Percentiles rank a stretch among this genome's conserved stretches.
Conservation (phyloP, 345 rosid species). For the Salix purpurea region DNA sequence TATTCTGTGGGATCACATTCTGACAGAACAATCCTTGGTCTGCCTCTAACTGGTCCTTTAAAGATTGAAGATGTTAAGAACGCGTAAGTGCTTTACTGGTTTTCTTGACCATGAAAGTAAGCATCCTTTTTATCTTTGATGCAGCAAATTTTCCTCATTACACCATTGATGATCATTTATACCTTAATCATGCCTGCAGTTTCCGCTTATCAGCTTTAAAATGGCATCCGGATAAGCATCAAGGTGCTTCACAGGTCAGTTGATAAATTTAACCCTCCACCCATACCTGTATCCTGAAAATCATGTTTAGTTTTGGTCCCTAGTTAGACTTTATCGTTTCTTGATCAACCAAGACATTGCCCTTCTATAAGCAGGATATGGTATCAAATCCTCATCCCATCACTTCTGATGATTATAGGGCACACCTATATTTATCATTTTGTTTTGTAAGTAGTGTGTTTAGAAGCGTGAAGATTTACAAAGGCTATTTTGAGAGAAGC, state of each 20-base stretch:
- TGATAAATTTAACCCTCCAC: background rate
- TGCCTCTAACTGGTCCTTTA: constrained; percentile 62
- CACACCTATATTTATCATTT: no score
- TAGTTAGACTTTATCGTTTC: no score
- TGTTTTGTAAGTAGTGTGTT: no score
- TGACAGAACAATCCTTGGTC: constrained; percentile 60
- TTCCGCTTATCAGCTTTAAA: constrained; percentile 67
- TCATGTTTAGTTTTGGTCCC: no score
- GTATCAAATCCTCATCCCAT: no score
- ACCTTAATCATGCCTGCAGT: constrained; percentile 31
- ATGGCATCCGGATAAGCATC: constrained; percentile 96
- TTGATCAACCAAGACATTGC: no score
- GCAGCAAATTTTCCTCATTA: no score
- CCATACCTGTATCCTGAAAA: background rate
- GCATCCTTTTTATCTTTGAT: background rate
- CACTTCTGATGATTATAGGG: no score
- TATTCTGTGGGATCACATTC: constrained; percentile 44
- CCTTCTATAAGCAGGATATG: no score
- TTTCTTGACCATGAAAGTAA: background rate
- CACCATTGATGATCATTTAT: background rate
- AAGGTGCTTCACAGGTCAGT: constrained; percentile 65
- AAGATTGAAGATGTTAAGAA: constrained; percentile 70
- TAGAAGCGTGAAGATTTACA: no score
- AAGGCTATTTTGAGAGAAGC: no score
- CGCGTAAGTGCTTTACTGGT: constrained; percentile 44